Evolutionary conservation across 2,329 filamentous ascomycete genomes (phyloP).

Genomic region (Leptosphaerulina australis): DNA sequence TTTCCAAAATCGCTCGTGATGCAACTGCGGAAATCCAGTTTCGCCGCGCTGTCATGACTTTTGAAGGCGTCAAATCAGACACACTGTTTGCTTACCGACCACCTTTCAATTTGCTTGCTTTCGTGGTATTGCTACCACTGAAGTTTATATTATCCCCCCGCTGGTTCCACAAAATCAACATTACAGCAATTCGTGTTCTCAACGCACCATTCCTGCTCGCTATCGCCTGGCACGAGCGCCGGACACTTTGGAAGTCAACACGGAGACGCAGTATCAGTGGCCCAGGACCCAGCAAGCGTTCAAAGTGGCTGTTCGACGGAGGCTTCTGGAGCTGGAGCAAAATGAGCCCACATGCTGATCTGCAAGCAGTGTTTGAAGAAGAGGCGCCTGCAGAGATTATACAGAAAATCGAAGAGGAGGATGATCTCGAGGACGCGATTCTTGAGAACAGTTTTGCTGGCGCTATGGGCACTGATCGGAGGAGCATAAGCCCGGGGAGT

Average conservation of each 20-base stretch:
- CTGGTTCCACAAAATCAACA: slow-evolving; percentile 91
- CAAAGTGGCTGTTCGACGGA: slow-evolving; percentile 54
- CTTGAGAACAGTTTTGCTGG: slow-evolving; percentile 50
- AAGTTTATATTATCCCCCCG: slow-evolving; percentile 79
- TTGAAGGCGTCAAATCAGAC: slow-evolving; percentile 85
- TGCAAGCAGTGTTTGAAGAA: slow-evolving; percentile 74
- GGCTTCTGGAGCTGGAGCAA: slow-evolving; percentile 59
- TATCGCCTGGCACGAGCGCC: slow-evolving; percentile 73
- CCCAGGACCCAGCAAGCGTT: slow-evolving; percentile 48
- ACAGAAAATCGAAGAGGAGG: slow-evolving; percentile 56
- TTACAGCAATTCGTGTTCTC: slow-evolving; percentile 73
- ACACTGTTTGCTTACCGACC: slow-evolving; percentile 83
- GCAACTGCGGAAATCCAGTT: slow-evolving; percentile 85
- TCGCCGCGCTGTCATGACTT: slow-evolving; percentile 77
- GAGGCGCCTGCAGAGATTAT: slow-evolving; percentile 65
- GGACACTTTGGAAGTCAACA: slow-evolving; percentile 66
- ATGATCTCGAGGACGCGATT: slow-evolving; percentile 54
- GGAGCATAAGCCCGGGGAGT: slow-evolving; percentile 43
- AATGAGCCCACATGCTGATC: slow-evolving; percentile 73
- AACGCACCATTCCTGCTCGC: slow-evolving; percentile 76
- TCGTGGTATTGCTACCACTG: slow-evolving; percentile 74
- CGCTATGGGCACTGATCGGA: slow-evolving; percentile 17
- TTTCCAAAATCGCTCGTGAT: slow-evolving; percentile 76
- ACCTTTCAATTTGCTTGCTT: slow-evolving; percentile 80
- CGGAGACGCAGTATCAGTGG: slow-evolving; percentile 33